phyloP scores from a whole-genome alignment of 192 early-diverging fungal species.

The Glomus cerebriforme region DNA sequence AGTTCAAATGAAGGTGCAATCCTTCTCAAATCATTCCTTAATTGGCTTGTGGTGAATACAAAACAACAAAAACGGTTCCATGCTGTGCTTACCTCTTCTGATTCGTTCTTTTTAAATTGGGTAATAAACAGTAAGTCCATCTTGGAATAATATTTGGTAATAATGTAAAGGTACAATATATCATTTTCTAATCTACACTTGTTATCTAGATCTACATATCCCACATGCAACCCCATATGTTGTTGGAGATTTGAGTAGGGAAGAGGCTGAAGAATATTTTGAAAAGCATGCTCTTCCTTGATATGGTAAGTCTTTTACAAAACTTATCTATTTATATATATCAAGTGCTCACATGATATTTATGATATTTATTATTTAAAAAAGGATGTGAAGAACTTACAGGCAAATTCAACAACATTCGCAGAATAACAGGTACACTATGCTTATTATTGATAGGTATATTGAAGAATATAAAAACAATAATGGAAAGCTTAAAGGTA shows the following conservation, averaged over 20 bases:
- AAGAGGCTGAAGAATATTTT: constrained; percentile 25
- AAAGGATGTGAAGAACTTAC: no score
- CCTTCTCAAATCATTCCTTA: neutral
- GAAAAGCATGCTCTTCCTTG: constrained; percentile 1
- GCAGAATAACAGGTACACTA: neutral
- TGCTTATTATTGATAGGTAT: no score
- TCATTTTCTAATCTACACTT: constrained; percentile 17
- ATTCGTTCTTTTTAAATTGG: constrained; percentile 8
- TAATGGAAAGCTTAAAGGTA: no score
- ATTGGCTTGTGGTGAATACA: neutral
- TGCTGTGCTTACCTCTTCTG: neutral
- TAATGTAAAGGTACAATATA: constrained; percentile 17
- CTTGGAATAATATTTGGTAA: neutral
- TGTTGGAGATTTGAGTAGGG: constrained; percentile 22
- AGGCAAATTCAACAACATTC: no score
- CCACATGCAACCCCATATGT: constrained; percentile 12
- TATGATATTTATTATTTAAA: no score
- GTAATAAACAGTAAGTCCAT: neutral
- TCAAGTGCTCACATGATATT: no score
- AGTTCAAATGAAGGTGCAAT: neutral
- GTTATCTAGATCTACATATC: neutral
- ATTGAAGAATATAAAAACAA: no score
- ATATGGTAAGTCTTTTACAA: constrained; percentile 13
- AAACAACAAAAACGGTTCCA: neutral
- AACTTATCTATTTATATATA: neutral